These are phyloP conservation scores for Astrephomene gubernaculifera DNA, from an alignment of 139 green algal genomes.

Conservation along the genomic window DNA sequence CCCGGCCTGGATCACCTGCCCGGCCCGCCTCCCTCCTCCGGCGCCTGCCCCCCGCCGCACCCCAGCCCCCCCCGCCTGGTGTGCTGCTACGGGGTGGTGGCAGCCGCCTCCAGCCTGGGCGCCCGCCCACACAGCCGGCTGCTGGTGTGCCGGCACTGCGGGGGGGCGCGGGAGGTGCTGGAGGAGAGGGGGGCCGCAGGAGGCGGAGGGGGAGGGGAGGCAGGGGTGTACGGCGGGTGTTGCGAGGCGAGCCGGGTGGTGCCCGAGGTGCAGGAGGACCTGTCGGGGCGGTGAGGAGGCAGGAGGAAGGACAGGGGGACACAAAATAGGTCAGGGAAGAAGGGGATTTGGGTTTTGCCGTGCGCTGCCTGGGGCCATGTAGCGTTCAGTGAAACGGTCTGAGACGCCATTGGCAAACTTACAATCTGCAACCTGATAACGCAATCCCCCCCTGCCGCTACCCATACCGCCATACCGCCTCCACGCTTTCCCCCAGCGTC, in stretches of 20 bases:
- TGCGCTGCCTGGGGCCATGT: no score
- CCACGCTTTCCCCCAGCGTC: not conserved
- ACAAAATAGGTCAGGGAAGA: not conserved
- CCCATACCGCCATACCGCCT: no score
- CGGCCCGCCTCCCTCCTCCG: not conserved
- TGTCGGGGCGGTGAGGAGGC: slow-evolving; percentile 25
- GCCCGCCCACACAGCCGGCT: slow-evolving; percentile 8
- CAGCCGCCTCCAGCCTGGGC: not conserved
- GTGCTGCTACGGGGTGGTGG: slow-evolving; percentile 30
- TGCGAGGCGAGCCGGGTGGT: not conserved
- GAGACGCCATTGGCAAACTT: no score
- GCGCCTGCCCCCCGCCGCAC: not conserved
- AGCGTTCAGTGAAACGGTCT: no score
- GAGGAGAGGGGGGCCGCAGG: slow-evolving; percentile 10
- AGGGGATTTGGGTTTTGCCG: no score
- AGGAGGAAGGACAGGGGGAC: not conserved
- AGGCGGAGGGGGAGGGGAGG: not conserved
- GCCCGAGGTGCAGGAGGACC: slow-evolving; percentile 11
- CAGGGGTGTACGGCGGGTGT: not conserved
- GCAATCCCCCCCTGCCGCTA: no score
- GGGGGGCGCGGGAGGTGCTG: not conserved
- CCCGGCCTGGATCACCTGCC: not conserved
- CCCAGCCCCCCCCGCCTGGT: not conserved
- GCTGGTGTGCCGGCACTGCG: slow-evolving; percentile 26
- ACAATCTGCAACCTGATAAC: no score